Base-by-base conservation (phyloP, 2,329 filamentous ascomycete genomes). In the Apiospora koreana region DNA sequence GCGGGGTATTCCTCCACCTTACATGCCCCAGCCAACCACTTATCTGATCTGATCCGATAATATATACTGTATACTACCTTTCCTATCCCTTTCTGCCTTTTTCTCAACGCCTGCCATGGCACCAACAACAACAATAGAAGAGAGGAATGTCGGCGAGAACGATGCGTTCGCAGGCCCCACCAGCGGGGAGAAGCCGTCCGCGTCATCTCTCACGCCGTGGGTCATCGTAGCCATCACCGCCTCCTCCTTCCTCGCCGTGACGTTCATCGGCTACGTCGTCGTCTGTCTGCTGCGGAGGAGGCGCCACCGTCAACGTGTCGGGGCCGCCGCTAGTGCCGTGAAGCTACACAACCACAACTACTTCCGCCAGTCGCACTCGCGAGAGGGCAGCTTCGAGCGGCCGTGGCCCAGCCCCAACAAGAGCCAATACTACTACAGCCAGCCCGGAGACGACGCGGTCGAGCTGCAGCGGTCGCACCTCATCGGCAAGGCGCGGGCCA, bases 401-500 rank as follows among this genome's bases (percentile, higher is more conserved):
- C 54, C 54, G 21, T 62, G 54, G 54, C 54, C 54, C 21, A 73
- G 71, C 21, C 69, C 72, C 48, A 75, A 72, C 41, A 69, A 72
- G 45, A 77, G 73, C 68, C 38, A 62, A 1, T 38, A 28, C n/a
- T 25, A 31, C 16, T 6, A 31, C 16, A 25, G 14, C 21, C 54
- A 35, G 18, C 18, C 31, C 25, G 74, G 72, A n/a, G 70, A 58
- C 10, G 70, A 69, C 4, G 72, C 71, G 9, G 77, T 76, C 35
- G 78, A 79, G 41, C 70, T 74, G 28, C 77, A 79, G 71, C 73
- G 79, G 46, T 71, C 74, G 25, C 70, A 71, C 42, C 77, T 79
- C 74, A 80, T 80, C 64, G 74, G 75, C 35, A 80, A 80, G 70
- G 79, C 79, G 2, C 69, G 79, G 3, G 77, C 78, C 1, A 77